Conservation (phyloP, 2,329 filamentous ascomycete genomes). For the Capronia epimyces region DNA sequence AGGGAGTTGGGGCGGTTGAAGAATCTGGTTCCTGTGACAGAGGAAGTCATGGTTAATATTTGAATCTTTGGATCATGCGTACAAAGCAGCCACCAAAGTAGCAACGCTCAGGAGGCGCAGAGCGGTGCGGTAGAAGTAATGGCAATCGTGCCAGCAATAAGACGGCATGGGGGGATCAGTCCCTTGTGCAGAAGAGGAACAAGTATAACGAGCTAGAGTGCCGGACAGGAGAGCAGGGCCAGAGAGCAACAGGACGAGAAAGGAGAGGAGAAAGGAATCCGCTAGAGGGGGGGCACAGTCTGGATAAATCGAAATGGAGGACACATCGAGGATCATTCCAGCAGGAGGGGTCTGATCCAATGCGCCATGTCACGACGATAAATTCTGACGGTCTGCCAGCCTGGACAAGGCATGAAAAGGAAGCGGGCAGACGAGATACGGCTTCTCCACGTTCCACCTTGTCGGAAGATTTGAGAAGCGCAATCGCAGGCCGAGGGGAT, state of each 20-base stretch:
- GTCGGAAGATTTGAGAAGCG: conserved; percentile 1
- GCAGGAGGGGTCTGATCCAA: conserved; percentile 20
- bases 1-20: conserved; percentile 69
- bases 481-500: not conserved
- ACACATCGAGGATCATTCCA: not conserved
- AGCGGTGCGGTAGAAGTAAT: conserved; percentile 89
- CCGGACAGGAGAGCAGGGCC: conserved; percentile 2
- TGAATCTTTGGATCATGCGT: conserved; percentile 53
- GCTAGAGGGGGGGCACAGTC: conserved; percentile 1
- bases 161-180: conserved; percentile 57
- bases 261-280: too few relatives aligned
- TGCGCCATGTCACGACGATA: conserved; percentile 2
- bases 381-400: not conserved
- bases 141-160: conserved; percentile 79
- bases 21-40: conserved; percentile 61
- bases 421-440: not conserved
- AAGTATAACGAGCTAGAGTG: conserved; percentile 33
- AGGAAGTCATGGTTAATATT: conserved; percentile 51
- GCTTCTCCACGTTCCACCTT: conserved; percentile 5
- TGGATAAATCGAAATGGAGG: conserved; percentile 12
- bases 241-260: not conserved
- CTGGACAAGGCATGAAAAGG: conserved; percentile 11
- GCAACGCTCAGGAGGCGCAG: conserved; percentile 78
- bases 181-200: conserved; percentile 33
- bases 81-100: conserved; percentile 71